Evolutionary conservation across 352 stramenopile genomes (phyloP).

Genomic region (Globisporangium carolinianum): DNA sequence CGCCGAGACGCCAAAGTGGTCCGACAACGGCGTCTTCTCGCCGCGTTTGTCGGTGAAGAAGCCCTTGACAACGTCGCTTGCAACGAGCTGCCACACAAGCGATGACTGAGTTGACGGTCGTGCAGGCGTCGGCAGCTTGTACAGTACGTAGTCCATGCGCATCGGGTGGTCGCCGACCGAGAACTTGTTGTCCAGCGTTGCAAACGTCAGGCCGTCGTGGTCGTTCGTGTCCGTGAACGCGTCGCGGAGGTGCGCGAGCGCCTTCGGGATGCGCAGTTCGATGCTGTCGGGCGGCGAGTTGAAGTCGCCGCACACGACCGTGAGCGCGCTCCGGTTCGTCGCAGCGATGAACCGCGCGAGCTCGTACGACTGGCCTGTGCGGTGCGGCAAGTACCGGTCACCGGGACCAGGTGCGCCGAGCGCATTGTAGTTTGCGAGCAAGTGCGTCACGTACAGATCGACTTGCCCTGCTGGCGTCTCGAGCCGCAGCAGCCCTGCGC

Average conservation of each 20-base stretch:
- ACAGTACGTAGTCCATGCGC: constrained; percentile 83
- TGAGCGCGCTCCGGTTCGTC: constrained; percentile 46
- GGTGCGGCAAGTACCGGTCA: constrained; percentile 62
- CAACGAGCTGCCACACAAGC: constrained; percentile 36
- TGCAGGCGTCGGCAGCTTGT: constrained; percentile 32
- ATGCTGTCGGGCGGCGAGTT: constrained; percentile 76
- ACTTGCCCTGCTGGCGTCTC: constrained; percentile 48
- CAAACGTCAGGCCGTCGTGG: constrained; percentile 62
- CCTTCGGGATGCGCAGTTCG: constrained; percentile 47
- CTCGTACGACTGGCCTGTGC: constrained; percentile 64
- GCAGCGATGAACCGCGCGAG: constrained; percentile 60
- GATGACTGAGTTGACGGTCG: not conserved
- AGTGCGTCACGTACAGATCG: constrained; percentile 74
- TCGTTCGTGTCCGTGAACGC: constrained; percentile 68
- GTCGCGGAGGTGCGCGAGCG: constrained; percentile 49
- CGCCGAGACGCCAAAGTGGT: constrained; percentile 73
- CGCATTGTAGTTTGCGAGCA: constrained; percentile 79
- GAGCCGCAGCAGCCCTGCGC: constrained; percentile 57
- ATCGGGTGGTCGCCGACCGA: constrained; percentile 76
- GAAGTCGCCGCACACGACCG: constrained; percentile 72
- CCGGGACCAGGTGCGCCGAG: constrained; percentile 54
- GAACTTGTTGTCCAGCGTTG: constrained; percentile 74
- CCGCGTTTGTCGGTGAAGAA: constrained; percentile 64
- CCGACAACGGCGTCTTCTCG: constrained; percentile 60
- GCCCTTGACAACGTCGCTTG: constrained; percentile 67